A percentile compares a stretch with the other conserved stretches of the same genome.
phyloP scores from a whole-genome alignment of 2,329 filamentous ascomycete genomes.

The Colletotrichum brevisporum region DNA sequence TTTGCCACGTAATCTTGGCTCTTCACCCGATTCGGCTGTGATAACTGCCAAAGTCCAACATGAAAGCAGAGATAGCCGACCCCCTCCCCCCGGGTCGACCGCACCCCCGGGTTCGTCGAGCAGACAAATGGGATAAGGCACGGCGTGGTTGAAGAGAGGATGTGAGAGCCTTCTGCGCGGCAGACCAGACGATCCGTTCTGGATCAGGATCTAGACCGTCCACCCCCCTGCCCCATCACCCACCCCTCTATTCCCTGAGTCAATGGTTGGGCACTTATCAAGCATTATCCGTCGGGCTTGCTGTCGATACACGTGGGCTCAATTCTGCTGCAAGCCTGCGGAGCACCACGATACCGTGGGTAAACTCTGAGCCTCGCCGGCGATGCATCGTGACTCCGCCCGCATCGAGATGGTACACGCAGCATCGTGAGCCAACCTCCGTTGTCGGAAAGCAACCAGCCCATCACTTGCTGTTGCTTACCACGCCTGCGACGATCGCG shows the following conservation, averaged over 20 bases:
- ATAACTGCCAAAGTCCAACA: not conserved
- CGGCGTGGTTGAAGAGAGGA: too few relatives aligned
- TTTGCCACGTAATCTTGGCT: conserved; percentile 25
- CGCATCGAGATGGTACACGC: conserved; percentile 7
- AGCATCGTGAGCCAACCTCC: conserved; percentile 15
- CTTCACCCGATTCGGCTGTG: conserved; percentile 27
- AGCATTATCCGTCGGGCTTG: conserved; percentile 3
- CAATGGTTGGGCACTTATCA: conserved; percentile 20
- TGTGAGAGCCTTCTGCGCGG: too few relatives aligned
- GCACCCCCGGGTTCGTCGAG: conserved; percentile 13
- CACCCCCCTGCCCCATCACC: not conserved
- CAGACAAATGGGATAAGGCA: too few relatives aligned
- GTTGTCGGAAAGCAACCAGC: conserved; percentile 20
- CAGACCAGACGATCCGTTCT: conserved; percentile 7
- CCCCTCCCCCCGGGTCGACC: not conserved
- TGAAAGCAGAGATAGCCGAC: conserved; percentile 19
- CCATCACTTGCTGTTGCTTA: not conserved
- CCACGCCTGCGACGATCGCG: not conserved
- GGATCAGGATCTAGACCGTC: conserved; percentile 1
- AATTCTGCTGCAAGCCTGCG: too few relatives aligned
- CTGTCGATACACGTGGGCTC: too few relatives aligned
- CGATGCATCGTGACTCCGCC: too few relatives aligned
- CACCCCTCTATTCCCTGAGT: not conserved
- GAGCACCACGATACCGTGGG: too few relatives aligned
- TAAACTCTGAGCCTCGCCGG: too few relatives aligned